phyloP scores from a whole-genome alignment of 2,329 filamentous ascomycete species.

The Didymellaceae sp. region DNA sequence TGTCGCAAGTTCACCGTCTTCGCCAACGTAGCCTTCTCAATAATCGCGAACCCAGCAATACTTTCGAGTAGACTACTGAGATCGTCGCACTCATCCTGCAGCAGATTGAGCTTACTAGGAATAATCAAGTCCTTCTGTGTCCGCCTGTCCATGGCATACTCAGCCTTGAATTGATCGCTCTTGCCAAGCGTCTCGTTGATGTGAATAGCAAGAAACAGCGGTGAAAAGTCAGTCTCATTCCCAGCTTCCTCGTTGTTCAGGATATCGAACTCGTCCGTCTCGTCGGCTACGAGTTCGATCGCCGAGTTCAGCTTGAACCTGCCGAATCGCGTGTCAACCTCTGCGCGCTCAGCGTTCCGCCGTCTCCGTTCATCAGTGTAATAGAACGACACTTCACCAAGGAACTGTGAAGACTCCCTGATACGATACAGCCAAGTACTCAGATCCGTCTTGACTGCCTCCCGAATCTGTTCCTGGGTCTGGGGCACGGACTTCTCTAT shows the following conservation, averaged over 20 bases:
- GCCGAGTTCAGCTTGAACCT: slow-evolving; percentile 94
- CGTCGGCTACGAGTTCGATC: slow-evolving; percentile 93
- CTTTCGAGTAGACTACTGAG: slow-evolving; percentile 92
- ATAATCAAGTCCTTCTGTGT: slow-evolving; percentile 91
- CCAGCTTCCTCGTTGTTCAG: slow-evolving; percentile 84
- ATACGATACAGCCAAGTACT: slow-evolving; percentile 97
- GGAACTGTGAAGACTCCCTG: slow-evolving; percentile 91
- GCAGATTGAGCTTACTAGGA: slow-evolving; percentile 75
- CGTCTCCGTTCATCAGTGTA: slow-evolving; percentile 88
- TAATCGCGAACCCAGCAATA: slow-evolving; percentile 94
- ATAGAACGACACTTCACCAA: slow-evolving; percentile 96
- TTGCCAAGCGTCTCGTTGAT: slow-evolving; percentile 95
- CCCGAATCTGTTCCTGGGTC: slow-evolving; percentile 90
- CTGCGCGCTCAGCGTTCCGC: slow-evolving; percentile 81
- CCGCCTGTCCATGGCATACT: slow-evolving; percentile 90
- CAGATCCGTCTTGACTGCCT: slow-evolving; percentile 94
- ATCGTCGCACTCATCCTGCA: slow-evolving; percentile 82
- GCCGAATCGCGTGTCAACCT: slow-evolving; percentile 74
- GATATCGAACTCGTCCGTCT: slow-evolving; percentile 93
- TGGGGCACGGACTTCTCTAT: slow-evolving; percentile 95
- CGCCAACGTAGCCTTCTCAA: slow-evolving; percentile 92
- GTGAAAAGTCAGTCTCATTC: slow-evolving; percentile 90
- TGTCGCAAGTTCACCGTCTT: slow-evolving; percentile 78
- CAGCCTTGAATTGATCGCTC: slow-evolving; percentile 85
- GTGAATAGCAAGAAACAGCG: slow-evolving; percentile 91